Base-by-base conservation (phyloP, 352 stramenopile genomes). In the Pythium biforme region DNA sequence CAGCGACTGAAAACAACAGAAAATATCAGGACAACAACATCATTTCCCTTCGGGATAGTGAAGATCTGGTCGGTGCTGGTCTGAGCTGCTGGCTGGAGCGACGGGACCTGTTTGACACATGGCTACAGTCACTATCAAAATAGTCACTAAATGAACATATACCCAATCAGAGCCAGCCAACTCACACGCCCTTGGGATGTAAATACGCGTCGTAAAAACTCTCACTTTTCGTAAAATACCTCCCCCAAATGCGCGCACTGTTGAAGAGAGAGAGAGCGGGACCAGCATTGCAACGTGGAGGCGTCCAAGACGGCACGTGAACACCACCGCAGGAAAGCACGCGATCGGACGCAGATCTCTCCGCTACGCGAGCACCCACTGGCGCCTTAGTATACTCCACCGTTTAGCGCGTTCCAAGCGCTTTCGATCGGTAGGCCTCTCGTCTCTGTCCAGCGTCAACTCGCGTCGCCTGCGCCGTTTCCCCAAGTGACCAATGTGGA, bases 281-380 rank as follows among this genome's bases (percentile, higher is more conserved):
- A 57, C 47, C 57, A 58, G 57, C 57, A 49, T 57, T 57, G 59
- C 60, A 68, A 68, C 60, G 60, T 68, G 60, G 60, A 62, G 55
- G 47, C 52, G 33, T 20, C 45, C 55, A 37, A 55, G 50, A n/a
- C n/a, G n/a, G n/a, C n/a, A n/a, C n/a, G 37, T 20, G 11, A 43
- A 60, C 54, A 20, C 39, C 40, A 29, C 26, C 11, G 39, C 27
- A 37, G 31, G 8, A 8, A 12, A 37, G 31, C 31, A 43, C n/a
- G n/a, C n/a, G n/a, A n/a, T n/a, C n/a, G n/a, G n/a, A n/a, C n/a
- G n/a, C n/a, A n/a, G n/a, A n/a, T n/a, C n/a, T n/a, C n/a, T n/a
- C n/a, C n/a, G n/a, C n/a, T n/a, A n/a, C n/a, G n/a, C n/a, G n/a
- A n/a, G n/a, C n/a, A n/a, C n/a, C n/a, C n/a, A n/a, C n/a, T n/a